phyloP scores from a whole-genome alignment of 1,284 basidiomycete genomes.

The Naganishia sp. region DNA sequence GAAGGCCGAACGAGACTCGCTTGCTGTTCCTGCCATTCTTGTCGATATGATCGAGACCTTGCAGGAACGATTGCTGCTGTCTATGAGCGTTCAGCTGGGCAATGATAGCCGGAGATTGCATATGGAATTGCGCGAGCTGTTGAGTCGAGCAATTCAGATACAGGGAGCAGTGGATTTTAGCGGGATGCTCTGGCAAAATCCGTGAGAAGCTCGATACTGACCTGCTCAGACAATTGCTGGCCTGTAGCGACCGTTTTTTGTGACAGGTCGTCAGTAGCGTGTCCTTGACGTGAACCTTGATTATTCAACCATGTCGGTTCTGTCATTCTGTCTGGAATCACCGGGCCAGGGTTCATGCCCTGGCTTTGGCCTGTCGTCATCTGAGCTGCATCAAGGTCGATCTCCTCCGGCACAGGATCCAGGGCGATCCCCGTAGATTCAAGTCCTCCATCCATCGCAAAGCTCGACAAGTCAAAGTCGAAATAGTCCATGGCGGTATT shows the following conservation, averaged over 20 bases:
- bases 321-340: neutral
- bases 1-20: slow-evolving; percentile 11
- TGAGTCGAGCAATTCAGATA: neutral
- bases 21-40: slow-evolving; percentile 2
- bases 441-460: slow-evolving; percentile 10
- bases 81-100: slow-evolving; percentile 37
- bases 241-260: neutral
- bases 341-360: too few relatives aligned
- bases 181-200: neutral
- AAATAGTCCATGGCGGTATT: slow-evolving; percentile 20
- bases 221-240: slow-evolving; percentile 25
- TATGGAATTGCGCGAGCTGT: slow-evolving; percentile 53
- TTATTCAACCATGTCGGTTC: slow-evolving; percentile 9
- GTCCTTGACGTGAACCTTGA: neutral
- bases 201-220: neutral
- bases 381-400: too few relatives aligned
- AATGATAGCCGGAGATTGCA: slow-evolving; percentile 52
- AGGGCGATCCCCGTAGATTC: slow-evolving; percentile 16
- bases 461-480: slow-evolving; percentile 30
- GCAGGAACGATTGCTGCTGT: too few relatives aligned
- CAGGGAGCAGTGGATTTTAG: neutral
- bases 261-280: neutral
- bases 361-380: too few relatives aligned
- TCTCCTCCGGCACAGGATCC: neutral
- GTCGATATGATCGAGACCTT: neutral